phyloP scores from a whole-genome alignment of 352 stramenopile species.

The Thalassiosira hispida region DNA sequence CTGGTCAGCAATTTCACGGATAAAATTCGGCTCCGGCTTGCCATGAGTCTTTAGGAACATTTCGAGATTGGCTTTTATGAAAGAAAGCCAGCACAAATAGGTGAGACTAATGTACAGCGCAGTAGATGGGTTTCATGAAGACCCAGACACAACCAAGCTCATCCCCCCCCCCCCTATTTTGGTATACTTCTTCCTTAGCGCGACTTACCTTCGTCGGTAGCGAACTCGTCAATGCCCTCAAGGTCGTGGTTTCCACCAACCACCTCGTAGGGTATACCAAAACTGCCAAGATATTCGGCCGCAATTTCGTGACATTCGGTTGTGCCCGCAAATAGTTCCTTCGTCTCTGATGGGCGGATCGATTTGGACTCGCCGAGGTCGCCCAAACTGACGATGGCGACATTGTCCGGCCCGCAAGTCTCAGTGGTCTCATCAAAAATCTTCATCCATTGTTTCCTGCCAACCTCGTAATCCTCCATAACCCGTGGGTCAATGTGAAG shows the following conservation, averaged over 20 bases:
- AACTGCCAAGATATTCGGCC: constrained; percentile 66
- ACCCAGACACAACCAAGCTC: too few relatives aligned
- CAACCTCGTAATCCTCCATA: constrained; percentile 68
- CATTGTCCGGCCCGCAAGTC: too few relatives aligned
- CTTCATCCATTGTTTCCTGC: constrained; percentile 37
- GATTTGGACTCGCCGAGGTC: constrained; percentile 67
- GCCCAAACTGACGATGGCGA: constrained; percentile 66
- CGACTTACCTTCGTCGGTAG: constrained; percentile 85
- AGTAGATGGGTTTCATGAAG: too few relatives aligned
- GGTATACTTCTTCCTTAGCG: too few relatives aligned
- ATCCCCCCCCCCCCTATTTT: too few relatives aligned
- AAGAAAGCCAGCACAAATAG: too few relatives aligned
- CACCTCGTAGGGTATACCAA: constrained; percentile 72
- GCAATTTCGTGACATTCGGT: constrained; percentile 73
- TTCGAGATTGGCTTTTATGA: too few relatives aligned
- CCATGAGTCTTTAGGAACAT: constrained; percentile 65
- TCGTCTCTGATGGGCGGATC: constrained; percentile 44
- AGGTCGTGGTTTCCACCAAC: constrained; percentile 85
- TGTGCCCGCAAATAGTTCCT: constrained; percentile 77
- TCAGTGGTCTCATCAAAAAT: constrained; percentile 65
- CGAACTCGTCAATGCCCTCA: constrained; percentile 88
- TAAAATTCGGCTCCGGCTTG: constrained; percentile 80
- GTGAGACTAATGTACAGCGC: too few relatives aligned
- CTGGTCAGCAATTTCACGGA: constrained; percentile 81
- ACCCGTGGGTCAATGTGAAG: constrained; percentile 76